Base-by-base conservation (phyloP, 2,329 filamentous ascomycete species). In the Fusarium chaquense region DNA sequence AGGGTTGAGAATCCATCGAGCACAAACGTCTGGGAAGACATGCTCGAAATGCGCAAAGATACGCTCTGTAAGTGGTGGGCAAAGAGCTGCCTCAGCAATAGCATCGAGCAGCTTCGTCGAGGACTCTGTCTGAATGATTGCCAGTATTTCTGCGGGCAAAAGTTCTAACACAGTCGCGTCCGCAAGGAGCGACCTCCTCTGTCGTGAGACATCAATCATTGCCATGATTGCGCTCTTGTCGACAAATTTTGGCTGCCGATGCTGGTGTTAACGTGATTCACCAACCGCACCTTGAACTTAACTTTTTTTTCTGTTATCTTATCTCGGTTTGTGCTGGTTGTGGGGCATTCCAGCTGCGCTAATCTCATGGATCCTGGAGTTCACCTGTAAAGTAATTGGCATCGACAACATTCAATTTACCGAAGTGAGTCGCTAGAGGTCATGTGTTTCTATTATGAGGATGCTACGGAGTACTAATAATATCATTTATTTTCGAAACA, bases 11-110 rank as follows among this genome's bases (percentile, higher is more conserved):
- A 91, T 83, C 93, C 93, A 97, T 83, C 91, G 85, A 66, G 93
- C 91, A 79, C 91, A 93, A 51, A 97, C 84, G 79, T 98, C 94
- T 73, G 93, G 88, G 75, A 96, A 93, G 41, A 94, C 81, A 66
- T 86, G 83, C 77, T 92, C 89, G 79, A 94, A 94, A 75, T 91
- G 86, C 70, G 87, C 83, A 76, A 96, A 94, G 76, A 97, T 83
- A 59, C 84, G 83, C 76, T 93, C 89, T 74, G 93, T 95, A 78
- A 89, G 86, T 80, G 84, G 83, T 73, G 92, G 85, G 74, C 89
- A 85, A 76, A 97, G 86, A 61, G 93, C 89, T 63, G 89, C 87
- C 73, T 86, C 83, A 72, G 92, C 87, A 75, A 97, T 83, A 72
- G 88, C 87, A 78, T 93, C 88, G 41, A 97, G 86, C 79, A 94